Evolutionary conservation across 148 eudicot genomes (phyloP), one percentile per base, ranked within the genome.

Genomic region (Agrostemma githago): DNA sequence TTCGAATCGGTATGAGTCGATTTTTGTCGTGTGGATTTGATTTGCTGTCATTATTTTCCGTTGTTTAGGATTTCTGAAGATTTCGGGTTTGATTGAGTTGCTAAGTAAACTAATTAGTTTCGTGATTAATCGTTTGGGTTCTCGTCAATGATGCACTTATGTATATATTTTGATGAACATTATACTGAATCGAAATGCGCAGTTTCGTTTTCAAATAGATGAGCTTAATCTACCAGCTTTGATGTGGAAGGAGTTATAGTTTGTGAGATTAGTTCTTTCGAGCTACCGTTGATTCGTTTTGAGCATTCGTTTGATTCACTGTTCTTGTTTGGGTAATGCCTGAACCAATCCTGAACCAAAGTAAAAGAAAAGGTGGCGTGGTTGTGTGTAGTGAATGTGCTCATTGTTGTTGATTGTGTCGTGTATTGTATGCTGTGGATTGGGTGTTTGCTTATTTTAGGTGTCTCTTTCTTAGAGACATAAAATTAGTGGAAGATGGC

Each of bases 401-500:
- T 12, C 17, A 38, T 64, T 64, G 19, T 12, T 67, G 37, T 67
- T 10, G 8, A 42, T 34, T 43, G 3, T 38, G 68, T 3, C 12
- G 44, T n/a, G n/a, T n/a, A n/a, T n/a, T n/a, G n/a, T n/a, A n/a
- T n/a, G n/a, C n/a, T n/a, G n/a, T 64, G 68, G 12, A 61, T 15
- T 37, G 16, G 39, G 6, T 38, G 15, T 73, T 76, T 58, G 42
- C 59, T 72, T 14, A 76, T 39, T 12, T 43, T 43, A 40, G 12
- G 14, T 72, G 20, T 62, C 26, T 71, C 37, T 76, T 72, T 20
- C 62, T 62, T 68, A 81, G 74, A 53, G 19, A 12, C 16, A 44
- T 58, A 57, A 63, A 63, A 71, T 17, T 72, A 65, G 83, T 59
- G 14, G 78, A 72, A 51, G 57, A 93, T 91, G 98, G 82, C 92